Base-by-base conservation (phyloP, 176 grass and related monocot species). In the Aechmea fasciata region DNA sequence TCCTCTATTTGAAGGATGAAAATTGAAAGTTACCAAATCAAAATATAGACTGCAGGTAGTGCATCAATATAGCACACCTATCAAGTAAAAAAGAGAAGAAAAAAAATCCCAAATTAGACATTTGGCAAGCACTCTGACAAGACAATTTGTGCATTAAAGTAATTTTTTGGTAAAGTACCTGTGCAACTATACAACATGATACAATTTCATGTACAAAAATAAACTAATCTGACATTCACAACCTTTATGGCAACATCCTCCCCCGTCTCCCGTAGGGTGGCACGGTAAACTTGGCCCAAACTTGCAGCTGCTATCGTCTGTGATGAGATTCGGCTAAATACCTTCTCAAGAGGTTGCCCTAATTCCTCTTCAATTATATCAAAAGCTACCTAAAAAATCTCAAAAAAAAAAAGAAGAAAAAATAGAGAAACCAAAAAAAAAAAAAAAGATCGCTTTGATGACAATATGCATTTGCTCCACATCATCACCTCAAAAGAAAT, bases 181-280 rank as follows among this genome's bases (percentile, higher is more conserved):
- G 33, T 3, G 1, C 33, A 41, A 41, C 33, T 41, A 41, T 41
- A 61, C 18, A 57, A 61, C n/a, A 18, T 59, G 55, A 10, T 18
- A 61, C 15, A 8, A 10, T 22, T 14, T n/a, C 7, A n/a, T 13
- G 13, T 19, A 61, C 9, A 61, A 18, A 18, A 61, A 61, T 61
- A 19, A 61, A 61, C 20, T 15, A 51, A 65, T 48, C 12, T 52
- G 48, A 15, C 33, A 41, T 41, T 41, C 33, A 15, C 3, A 78
- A 97, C 94, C 94, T 97, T 97, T 74, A 97, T 97, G 71, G 94
- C 94, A 74, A 97, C 94, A 79, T 97, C 94, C 69, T 97, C 94
- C 47, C 94, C 84, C 48, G 94, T 92, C 57, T 92, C 89, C 64
- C 86, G 79, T 52, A 97, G 85, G 52, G 94, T 97, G 66, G 89